Percentiles rank a stretch among this genome's conserved stretches.
phyloP scores from a whole-genome alignment of 257 asterid species.

The Gardenia jasminoides region DNA sequence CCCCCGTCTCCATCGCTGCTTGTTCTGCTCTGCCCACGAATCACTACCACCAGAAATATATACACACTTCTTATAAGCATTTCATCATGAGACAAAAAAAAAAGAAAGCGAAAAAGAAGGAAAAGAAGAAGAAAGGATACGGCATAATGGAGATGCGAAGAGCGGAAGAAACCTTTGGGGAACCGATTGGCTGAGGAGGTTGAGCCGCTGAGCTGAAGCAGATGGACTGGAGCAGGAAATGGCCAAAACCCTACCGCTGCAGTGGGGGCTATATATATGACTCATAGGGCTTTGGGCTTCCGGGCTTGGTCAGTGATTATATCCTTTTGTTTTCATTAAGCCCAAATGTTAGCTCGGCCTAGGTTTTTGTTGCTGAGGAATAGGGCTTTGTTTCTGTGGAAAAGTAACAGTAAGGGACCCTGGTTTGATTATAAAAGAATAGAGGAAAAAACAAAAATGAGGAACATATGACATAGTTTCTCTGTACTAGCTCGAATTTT shows the following conservation, averaged over 20 bases:
- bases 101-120: background rate
- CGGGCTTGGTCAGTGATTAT: background rate
- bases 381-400: too few relatives aligned
- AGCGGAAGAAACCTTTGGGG: background rate
- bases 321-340: background rate
- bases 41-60: too few relatives aligned
- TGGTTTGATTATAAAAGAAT: too few relatives aligned
- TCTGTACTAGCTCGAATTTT: too few relatives aligned
- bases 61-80: too few relatives aligned
- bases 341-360: background rate
- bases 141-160: background rate
- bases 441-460: too few relatives aligned
- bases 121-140: too few relatives aligned
- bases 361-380: background rate
- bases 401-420: too few relatives aligned
- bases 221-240: background rate
- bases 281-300: background rate
- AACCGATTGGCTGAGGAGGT: background rate
- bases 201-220: background rate
- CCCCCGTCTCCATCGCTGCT: conserved; percentile 37
- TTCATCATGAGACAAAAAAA: background rate
- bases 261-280: background rate
- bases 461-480: too few relatives aligned
- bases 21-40: background rate
- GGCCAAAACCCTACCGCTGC: background rate